Evolutionary conservation across 208 protist genomes (phyloP).

Genomic region (Leishmania tropica): DNA sequence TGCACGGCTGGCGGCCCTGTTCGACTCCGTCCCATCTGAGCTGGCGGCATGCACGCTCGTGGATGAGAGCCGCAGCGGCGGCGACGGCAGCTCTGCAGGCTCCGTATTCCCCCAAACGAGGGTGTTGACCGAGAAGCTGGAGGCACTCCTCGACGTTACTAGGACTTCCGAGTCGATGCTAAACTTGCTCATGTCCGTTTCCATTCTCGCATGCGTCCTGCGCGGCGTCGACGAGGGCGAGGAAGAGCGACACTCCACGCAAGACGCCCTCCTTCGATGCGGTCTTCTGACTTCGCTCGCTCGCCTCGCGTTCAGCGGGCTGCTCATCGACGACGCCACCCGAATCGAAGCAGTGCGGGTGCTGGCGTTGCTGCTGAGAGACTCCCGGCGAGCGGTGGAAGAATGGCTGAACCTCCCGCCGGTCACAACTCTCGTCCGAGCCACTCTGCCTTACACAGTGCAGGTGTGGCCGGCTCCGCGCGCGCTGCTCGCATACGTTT

Average conservation of each 20-base stretch:
- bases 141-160: constrained; percentile 17
- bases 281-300: constrained; percentile 58
- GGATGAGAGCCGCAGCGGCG: neutral
- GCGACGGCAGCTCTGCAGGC: neutral
- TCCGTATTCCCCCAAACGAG: constrained; percentile 2
- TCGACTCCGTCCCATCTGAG: constrained; percentile 43
- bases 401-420: constrained; percentile 39
- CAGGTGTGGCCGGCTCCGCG: constrained; percentile 44
- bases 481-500: constrained; percentile 59
- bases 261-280: constrained; percentile 47
- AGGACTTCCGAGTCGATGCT: constrained; percentile 11
- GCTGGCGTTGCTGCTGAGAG: constrained; percentile 48
- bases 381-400: constrained; percentile 39
- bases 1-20: constrained; percentile 46
- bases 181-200: constrained; percentile 52
- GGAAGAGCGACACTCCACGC: constrained; percentile 22
- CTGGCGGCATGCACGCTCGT: constrained; percentile 23
- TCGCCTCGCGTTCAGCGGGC: constrained; percentile 61
- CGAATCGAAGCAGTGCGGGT: constrained; percentile 79
- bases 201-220: constrained; percentile 60
- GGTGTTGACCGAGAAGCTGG: constrained; percentile 19
- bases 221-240: constrained; percentile 39
- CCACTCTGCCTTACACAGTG: constrained; percentile 20
- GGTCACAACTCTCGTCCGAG: constrained; percentile 27
- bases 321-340: constrained; percentile 66